Base-by-base conservation (phyloP, 169 alveolate genomes). In the Perkinsus marinus region DNA sequence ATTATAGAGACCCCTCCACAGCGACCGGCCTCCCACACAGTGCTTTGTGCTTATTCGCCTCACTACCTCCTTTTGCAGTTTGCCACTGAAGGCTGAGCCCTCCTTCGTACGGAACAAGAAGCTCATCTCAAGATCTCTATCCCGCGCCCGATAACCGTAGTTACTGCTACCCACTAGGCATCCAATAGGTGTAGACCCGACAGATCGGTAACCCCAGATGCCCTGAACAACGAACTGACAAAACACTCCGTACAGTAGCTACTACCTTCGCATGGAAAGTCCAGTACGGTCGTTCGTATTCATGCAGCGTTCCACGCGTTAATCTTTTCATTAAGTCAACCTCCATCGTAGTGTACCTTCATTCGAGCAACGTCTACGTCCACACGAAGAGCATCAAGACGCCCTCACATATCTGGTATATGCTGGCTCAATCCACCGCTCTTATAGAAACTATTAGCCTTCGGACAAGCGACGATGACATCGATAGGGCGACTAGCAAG, bases 191-290 rank as follows among this genome's bases (percentile, higher is more conserved):
- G 37, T 2, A 57, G 37, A 0, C 9, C 79, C 79, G 7, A 7
- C 22, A 2, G 79, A 13, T 26, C 37, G 79, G 22, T 57, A 57
- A 13, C 79, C 79, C 79, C 79, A 57, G 22, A 57, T 57, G 34
- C 79, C 79, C 79, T 57, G 34, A 57, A 26, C 26, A 43, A 43
- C 26, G 17, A 10, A 43, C 68, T n/a, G n/a, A n/a, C 9, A 43
- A 10, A 17, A 43, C 68, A 43, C 68, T 10, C 68, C 26, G 68
- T 43, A 9, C 46, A 41, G 46, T 41, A n/a, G 46, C 46, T 41
- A 41, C 46, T 41, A 57, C 93, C 68, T 92, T 92, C 0, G 92
- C 91, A 39, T 92, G 93, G 39, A 89, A 92, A 7, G 93, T 92
- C 93, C 93, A 92, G 46, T 89, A 68, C 10, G 90, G 91, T 37